A percentile compares a stretch with the other conserved stretches of the same genome.
Conservation (phyloP, 2,329 filamentous ascomycete species). For the Ophiostoma sp. region DNA sequence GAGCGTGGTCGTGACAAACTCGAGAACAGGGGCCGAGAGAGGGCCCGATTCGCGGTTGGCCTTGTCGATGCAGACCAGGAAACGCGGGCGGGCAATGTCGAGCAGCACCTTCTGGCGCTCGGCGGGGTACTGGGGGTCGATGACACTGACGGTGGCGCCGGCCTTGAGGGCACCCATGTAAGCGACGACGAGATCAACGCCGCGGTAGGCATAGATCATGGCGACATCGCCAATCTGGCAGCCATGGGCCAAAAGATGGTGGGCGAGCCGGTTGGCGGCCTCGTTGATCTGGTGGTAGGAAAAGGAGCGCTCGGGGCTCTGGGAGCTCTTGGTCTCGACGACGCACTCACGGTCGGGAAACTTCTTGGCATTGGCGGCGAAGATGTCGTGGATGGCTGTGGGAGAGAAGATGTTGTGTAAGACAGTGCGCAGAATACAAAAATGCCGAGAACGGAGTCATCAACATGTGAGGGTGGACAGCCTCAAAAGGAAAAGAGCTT, state of each 20-base stretch:
- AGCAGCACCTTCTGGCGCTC: slow-evolving; percentile 80
- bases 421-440: not conserved
- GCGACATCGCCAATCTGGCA: slow-evolving; percentile 81
- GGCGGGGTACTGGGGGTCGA: slow-evolving; percentile 82
- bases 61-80: slow-evolving; percentile 71
- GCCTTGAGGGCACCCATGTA: slow-evolving; percentile 71
- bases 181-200: slow-evolving; percentile 65
- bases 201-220: slow-evolving; percentile 86
- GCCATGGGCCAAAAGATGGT: slow-evolving; percentile 74
- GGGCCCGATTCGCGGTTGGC: slow-evolving; percentile 65
- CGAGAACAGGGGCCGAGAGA: slow-evolving; percentile 50
- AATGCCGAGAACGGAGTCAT: not conserved
- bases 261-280: slow-evolving; percentile 75
- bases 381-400: slow-evolving; percentile 66
- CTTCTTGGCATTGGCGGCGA: slow-evolving; percentile 63
- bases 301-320: slow-evolving; percentile 63
- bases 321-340: slow-evolving; percentile 49
- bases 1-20: slow-evolving; percentile 73
- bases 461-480: not conserved
- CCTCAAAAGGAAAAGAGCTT: not conserved
- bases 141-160: slow-evolving; percentile 63
- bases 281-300: slow-evolving; percentile 87
- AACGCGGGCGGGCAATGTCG: slow-evolving; percentile 73
- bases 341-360: slow-evolving; percentile 63
- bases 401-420: not conserved